These are phyloP conservation scores for Boletus huronensis DNA, from an alignment of 768 basidiomycete species.

Conservation along the genomic window DNA sequence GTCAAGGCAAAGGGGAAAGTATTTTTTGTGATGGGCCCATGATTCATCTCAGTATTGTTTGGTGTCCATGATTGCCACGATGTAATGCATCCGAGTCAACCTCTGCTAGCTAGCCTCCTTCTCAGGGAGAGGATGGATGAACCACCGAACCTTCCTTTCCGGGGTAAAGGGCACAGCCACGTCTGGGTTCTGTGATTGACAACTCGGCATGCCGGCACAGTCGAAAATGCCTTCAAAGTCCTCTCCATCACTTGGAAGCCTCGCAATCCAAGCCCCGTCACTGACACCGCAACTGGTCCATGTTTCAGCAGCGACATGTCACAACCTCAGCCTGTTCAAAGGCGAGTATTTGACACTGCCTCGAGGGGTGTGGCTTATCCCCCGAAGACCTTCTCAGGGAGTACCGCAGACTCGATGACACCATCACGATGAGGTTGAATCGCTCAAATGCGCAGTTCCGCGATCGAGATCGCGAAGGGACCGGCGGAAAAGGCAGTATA, in stretches of 20 bases:
- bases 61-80: neutral
- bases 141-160: conserved; percentile 34
- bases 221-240: conserved; percentile 38
- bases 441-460: conserved; percentile 72
- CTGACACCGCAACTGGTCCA: conserved; percentile 60
- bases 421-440: conserved; percentile 77
- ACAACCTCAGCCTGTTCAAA: conserved; percentile 78
- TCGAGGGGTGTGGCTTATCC: conserved; percentile 14
- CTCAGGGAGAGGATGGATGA: neutral
- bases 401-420: conserved; percentile 77
- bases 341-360: conserved; percentile 24
- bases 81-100: neutral
- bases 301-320: conserved; percentile 70
- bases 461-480: conserved; percentile 59
- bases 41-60: neutral
- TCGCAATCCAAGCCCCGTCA: conserved; percentile 64
- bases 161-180: conserved; percentile 14
- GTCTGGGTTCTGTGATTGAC: conserved; percentile 20
- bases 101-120: neutral
- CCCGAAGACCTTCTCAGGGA: conserved; percentile 72
- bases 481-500: conserved; percentile 45
- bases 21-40: neutral
- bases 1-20: conserved; percentile 12
- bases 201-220: conserved; percentile 28
- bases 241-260: conserved; percentile 58